A percentile compares a stretch with the other conserved stretches of the same genome.
phyloP scores from a whole-genome alignment of 106 monocot genomes.

The Apostasia ramifera region DNA sequence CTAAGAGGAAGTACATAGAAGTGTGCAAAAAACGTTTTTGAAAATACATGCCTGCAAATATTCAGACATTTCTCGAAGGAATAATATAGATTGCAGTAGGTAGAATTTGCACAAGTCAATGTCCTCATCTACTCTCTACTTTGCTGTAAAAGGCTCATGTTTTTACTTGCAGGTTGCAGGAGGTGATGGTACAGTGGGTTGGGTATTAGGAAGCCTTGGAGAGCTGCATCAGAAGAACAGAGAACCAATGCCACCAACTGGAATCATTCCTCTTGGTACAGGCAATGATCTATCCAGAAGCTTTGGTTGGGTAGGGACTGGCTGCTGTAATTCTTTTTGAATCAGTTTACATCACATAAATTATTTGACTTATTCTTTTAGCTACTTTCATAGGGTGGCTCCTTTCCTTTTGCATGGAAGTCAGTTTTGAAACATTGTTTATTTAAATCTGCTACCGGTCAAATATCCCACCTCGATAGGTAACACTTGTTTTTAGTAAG shows the following conservation, averaged over 20 bases:
- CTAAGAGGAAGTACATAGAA: too few species aligned
- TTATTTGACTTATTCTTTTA: conserved; percentile 1
- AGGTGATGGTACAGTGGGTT: conserved; percentile 98
- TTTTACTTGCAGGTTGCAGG: conserved; percentile 81
- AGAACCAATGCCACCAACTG: conserved; percentile 83
- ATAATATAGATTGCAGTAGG: background rate
- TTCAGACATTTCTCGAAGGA: background rate
- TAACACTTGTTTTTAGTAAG: conserved; percentile 6
- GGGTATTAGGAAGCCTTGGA: conserved; percentile 80
- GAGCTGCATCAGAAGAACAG: conserved; percentile 59
- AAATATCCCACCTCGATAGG: conserved; percentile 85
- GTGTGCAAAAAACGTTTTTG: too few species aligned
- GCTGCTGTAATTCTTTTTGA: background rate
- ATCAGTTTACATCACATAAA: background rate
- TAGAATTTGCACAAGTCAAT: background rate
- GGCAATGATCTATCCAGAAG: conserved; percentile 97
- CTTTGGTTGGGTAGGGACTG: conserved; percentile 85
- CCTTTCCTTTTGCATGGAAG: conserved; percentile 93
- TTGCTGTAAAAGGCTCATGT: background rate
- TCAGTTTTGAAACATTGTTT: conserved; percentile 70
- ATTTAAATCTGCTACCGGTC: conserved; percentile 42
- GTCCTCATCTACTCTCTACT: background rate
- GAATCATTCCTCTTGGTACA: conserved; percentile 96
- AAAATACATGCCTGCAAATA: too few species aligned
- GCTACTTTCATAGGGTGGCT: conserved; percentile 60